Evolutionary conservation across 228 moss, liverwort and hornwort genomes (phyloP).

Genomic region (Sphagnum fallax): DNA sequence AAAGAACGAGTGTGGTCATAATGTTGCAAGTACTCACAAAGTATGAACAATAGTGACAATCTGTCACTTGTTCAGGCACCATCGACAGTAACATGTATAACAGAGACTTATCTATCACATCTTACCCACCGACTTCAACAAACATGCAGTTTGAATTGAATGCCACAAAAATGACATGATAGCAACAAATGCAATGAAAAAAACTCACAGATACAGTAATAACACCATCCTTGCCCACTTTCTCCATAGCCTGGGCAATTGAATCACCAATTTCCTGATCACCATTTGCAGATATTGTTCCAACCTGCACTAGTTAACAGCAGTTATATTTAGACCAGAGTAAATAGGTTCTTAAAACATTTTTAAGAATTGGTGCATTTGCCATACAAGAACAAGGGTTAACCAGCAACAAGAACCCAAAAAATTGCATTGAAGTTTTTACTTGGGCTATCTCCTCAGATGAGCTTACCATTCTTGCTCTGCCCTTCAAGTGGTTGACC

Average conservation of each 20-base stretch:
- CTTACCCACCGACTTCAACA: background rate
- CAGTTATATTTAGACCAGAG: background rate
- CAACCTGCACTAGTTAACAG: slow-evolving; percentile 19
- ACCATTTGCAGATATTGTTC: slow-evolving; percentile 52
- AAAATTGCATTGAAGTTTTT: background rate
- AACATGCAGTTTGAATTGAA: too few relatives aligned
- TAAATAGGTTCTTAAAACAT: background rate
- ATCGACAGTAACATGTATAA: too few relatives aligned
- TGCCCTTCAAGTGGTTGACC: slow-evolving; percentile 30
- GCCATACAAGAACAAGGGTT: background rate
- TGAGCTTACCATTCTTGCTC: slow-evolving; percentile 52
- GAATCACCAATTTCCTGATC: slow-evolving; percentile 52
- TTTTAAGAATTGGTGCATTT: background rate
- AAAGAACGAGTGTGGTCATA: too few relatives aligned
- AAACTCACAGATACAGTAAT: slow-evolving; percentile 47
- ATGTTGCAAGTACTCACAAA: too few relatives aligned
- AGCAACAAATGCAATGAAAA: background rate
- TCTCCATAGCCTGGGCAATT: slow-evolving; percentile 55
- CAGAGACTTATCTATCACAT: too few relatives aligned
- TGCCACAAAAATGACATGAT: too few relatives aligned
- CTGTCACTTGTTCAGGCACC: too few relatives aligned
- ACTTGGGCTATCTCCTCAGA: slow-evolving; percentile 49
- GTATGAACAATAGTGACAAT: background rate
- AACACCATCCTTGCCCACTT: slow-evolving; percentile 51
- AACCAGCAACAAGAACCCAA: background rate